Conservation (phyloP, 306 rosid species). For the Phaseolus lunatus region DNA sequence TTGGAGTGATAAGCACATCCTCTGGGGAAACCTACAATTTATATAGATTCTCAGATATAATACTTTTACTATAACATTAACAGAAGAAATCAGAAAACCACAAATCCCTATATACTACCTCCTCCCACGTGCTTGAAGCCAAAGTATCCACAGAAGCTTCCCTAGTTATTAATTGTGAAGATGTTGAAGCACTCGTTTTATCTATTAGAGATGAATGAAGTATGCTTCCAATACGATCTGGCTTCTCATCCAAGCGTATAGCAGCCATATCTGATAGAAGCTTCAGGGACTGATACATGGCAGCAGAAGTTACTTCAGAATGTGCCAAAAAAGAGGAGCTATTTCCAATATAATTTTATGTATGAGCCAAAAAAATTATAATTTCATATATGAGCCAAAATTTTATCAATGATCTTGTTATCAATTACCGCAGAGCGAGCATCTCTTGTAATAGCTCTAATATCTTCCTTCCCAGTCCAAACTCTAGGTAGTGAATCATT, state of each 20-base stretch:
- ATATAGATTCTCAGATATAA: slow-evolving; percentile 31
- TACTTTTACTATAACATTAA: slow-evolving; percentile 31
- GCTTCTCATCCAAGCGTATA: slow-evolving; percentile 80
- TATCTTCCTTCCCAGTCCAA: slow-evolving; percentile 94
- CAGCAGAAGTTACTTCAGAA: slow-evolving; percentile 41
- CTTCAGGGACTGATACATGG: slow-evolving; percentile 72
- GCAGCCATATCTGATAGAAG: slow-evolving; percentile 83
- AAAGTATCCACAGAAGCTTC: slow-evolving; percentile 66
- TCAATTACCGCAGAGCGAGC: slow-evolving; percentile 74
- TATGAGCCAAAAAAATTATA: slow-evolving; percentile 9
- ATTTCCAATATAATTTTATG: slow-evolving; percentile 35
- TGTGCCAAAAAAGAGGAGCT: slow-evolving; percentile 20
- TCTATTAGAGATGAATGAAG: slow-evolving; percentile 67
- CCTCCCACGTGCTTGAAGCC: slow-evolving; percentile 91
- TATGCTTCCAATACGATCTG: slow-evolving; percentile 67
- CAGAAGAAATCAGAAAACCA: slow-evolving; percentile 31
- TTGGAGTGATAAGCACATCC: slow-evolving; percentile 76
- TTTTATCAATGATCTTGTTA: slow-evolving; percentile 29
- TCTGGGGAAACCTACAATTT: slow-evolving; percentile 64
- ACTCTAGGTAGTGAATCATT: slow-evolving; percentile 84
- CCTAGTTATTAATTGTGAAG: slow-evolving; percentile 54
- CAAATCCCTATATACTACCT: slow-evolving; percentile 61
- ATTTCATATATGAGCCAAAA: slow-evolving; percentile 21
- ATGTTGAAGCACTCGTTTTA: slow-evolving; percentile 53
- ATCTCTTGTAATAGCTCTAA: slow-evolving; percentile 74